phyloP scores from a whole-genome alignment of 768 basidiomycete species.

The Tubosaeta sp. region DNA sequence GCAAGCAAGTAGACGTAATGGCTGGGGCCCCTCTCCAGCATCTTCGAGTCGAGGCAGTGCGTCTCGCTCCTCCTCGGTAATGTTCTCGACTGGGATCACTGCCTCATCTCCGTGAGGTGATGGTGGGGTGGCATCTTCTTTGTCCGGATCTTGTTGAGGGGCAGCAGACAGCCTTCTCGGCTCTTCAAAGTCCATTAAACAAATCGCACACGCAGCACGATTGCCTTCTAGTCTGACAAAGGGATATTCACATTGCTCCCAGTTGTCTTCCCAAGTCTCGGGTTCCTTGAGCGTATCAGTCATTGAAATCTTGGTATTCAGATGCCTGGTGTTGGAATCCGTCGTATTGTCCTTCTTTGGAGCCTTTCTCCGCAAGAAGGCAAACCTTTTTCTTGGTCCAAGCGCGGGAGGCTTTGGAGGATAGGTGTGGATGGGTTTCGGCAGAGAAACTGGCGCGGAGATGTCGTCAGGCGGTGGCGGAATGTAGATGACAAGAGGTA shows the following conservation, averaged over 20 bases:
- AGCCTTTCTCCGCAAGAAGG: slow-evolving; percentile 40
- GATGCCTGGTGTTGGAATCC: slow-evolving; percentile 16
- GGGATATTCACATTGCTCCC: slow-evolving; percentile 74
- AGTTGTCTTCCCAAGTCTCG: slow-evolving; percentile 70
- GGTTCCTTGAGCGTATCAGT: slow-evolving; percentile 27
- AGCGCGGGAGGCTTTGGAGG: slow-evolving; percentile 48
- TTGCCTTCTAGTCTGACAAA: slow-evolving; percentile 81
- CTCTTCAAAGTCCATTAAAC: slow-evolving; percentile 81
- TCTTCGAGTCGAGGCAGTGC: slow-evolving; percentile 54
- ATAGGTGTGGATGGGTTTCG: slow-evolving; percentile 52
- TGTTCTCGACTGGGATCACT: slow-evolving; percentile 33
- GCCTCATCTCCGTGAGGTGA: slow-evolving; percentile 18
- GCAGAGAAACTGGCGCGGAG: slow-evolving; percentile 37
- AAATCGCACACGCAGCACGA: slow-evolving; percentile 81
- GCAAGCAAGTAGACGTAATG: slow-evolving; percentile 70
- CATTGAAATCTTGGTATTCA: slow-evolving; percentile 5
- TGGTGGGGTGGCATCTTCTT: slow-evolving; percentile 10
- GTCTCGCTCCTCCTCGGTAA: slow-evolving; percentile 39
- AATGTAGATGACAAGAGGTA: slow-evolving; percentile 83
- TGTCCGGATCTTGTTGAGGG: slow-evolving; percentile 29
- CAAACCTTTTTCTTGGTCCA: slow-evolving; percentile 44
- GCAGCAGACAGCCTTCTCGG: slow-evolving; percentile 40
- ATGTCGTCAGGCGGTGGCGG: slow-evolving; percentile 63
- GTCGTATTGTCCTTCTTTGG: slow-evolving; percentile 22
- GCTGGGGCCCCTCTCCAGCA: slow-evolving; percentile 73